phyloP scores from a whole-genome alignment of 108 stramenopile species.

The Chaetoceros muelleri region DNA sequence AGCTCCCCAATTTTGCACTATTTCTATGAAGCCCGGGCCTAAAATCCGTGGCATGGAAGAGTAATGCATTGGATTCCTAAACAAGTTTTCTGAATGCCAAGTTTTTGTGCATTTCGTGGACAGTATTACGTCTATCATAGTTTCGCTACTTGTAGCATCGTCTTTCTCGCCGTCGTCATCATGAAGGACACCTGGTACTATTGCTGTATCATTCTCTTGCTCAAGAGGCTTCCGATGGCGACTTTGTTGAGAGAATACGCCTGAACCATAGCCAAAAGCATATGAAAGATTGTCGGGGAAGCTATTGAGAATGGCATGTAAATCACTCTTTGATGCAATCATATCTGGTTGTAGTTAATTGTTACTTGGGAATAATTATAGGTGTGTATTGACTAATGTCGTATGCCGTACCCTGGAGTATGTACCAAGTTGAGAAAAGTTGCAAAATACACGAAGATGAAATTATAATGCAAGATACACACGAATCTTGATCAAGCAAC shows the following conservation, averaged over 20 bases:
- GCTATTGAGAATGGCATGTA: constrained; percentile 15
- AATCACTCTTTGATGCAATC: no score
- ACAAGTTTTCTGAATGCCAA: constrained; percentile 55
- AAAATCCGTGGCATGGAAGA: constrained; percentile 20
- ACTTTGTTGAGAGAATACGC: constrained; percentile 57
- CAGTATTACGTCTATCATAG: constrained; percentile 72
- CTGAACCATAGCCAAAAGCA: constrained; percentile 80
- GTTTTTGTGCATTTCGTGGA: constrained; percentile 35
- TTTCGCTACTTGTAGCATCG: no score
- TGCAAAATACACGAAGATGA: no score
- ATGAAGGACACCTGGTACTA: no score
- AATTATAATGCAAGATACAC: no score
- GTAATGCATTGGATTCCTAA: constrained; percentile 56
- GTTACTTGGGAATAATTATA: no score
- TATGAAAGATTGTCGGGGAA: constrained; percentile 56
- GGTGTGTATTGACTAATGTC: no score
- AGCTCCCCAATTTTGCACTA: constrained; percentile 32
- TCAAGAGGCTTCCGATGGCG: neutral
- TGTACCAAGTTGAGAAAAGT: neutral
- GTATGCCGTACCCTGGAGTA: no score
- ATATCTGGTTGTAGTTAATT: no score
- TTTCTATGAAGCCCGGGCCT: constrained; percentile 17
- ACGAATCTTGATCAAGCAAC: no score
- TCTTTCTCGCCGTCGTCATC: no score
- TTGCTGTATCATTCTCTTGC: constrained; percentile 1